Percentiles rank a stretch among this genome's conserved stretches.
These are phyloP conservation scores for Ricinus communis DNA, from an alignment of 345 rosid genomes.

Conservation along the genomic window DNA sequence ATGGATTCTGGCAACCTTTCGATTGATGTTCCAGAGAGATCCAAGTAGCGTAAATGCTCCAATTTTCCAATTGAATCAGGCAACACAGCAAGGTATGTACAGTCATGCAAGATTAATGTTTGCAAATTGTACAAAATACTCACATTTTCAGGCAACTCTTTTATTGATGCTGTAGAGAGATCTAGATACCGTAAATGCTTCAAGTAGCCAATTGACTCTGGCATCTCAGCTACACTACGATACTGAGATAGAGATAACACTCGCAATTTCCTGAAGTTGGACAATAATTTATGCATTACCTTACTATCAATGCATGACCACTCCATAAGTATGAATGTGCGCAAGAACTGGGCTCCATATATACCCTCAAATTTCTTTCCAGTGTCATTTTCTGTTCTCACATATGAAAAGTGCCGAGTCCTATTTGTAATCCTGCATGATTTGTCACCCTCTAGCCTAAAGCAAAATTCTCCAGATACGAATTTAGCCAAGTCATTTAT, in stretches of 20 bases:
- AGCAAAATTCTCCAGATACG: constrained; percentile 22
- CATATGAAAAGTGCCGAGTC: constrained; percentile 9
- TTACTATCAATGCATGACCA: constrained; percentile 3
- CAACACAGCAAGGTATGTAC: neutral
- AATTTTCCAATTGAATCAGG: constrained; percentile 4
- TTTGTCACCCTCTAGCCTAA: constrained; percentile 1
- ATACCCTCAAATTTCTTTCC: constrained; percentile 3
- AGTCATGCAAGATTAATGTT: constrained; percentile 5
- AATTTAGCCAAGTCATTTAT: constrained; percentile 9
- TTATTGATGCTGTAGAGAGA: constrained; percentile 12
- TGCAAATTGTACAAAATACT: constrained; percentile 4
- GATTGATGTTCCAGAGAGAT: constrained; percentile 13
- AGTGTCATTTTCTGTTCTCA: neutral
- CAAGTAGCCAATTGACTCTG: constrained; percentile 6
- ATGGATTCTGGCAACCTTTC: neutral
- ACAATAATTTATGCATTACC: constrained; percentile 2
- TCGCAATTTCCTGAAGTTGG: neutral
- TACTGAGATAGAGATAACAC: constrained; percentile 9
- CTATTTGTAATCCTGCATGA: neutral
- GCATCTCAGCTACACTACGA: constrained; percentile 8
- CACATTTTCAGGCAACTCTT: neutral
- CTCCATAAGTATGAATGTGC: neutral
- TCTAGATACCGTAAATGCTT: constrained; percentile 9
- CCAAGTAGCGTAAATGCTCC: constrained; percentile 7
- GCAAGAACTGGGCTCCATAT: neutral